Percentiles rank a stretch among this genome's conserved stretches.
Evolutionary conservation across 208 protist genomes (phyloP).

Genomic region (Leishmania amazonensis): DNA sequence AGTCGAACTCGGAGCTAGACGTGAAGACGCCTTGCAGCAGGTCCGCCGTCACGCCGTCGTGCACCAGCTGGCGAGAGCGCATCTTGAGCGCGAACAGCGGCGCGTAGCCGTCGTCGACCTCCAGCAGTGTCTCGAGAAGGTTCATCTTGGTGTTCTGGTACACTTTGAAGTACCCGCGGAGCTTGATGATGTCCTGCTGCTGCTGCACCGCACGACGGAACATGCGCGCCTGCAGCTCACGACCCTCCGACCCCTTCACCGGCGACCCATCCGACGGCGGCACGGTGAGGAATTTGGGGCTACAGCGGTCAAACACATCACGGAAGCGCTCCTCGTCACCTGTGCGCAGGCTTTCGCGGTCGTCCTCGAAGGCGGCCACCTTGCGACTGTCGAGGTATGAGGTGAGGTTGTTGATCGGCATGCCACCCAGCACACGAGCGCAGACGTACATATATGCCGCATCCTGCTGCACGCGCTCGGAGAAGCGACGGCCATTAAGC

Average conservation of each 20-base stretch:
- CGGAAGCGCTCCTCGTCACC: conserved; percentile 91
- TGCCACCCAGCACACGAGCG: conserved; percentile 83
- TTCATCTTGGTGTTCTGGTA: conserved; percentile 90
- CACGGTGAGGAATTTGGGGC: conserved; percentile 89
- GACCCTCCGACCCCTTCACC: conserved; percentile 82
- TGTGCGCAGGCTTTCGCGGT: conserved; percentile 73
- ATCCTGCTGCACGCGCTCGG: conserved; percentile 83
- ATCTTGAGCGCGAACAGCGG: conserved; percentile 89
- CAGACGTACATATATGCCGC: conserved; percentile 83
- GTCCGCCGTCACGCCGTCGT: conserved; percentile 81
- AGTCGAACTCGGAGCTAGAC: conserved; percentile 82
- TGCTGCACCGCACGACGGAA: conserved; percentile 89
- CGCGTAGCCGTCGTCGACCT: conserved; percentile 80
- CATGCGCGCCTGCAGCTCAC: conserved; percentile 88
- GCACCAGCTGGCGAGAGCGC: conserved; percentile 83
- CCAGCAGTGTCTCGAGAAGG: conserved; percentile 78
- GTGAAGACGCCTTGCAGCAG: conserved; percentile 74
- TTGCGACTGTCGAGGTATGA: conserved; percentile 65
- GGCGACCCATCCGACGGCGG: conserved; percentile 50
- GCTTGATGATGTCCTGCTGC: conserved; percentile 88
- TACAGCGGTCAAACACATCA: conserved; percentile 90
- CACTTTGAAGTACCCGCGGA: conserved; percentile 89
- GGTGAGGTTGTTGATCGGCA: conserved; percentile 70
- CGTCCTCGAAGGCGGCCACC: conserved; percentile 75
- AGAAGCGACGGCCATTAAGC: conserved; percentile 75